Evolutionary conservation across 164 flowering plant species (phyloP).

Genomic region (Akebia trifoliata): DNA sequence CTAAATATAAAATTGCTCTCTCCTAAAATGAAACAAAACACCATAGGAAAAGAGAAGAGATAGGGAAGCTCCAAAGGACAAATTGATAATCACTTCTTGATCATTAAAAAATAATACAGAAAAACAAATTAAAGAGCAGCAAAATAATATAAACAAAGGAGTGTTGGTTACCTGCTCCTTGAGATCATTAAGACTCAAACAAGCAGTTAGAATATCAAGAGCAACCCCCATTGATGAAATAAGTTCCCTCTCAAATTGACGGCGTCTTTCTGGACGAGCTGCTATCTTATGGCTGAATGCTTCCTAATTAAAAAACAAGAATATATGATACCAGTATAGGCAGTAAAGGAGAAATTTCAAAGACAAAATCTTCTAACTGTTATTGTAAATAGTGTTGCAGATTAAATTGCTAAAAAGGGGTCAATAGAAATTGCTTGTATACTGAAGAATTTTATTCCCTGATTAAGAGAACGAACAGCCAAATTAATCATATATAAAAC

Average conservation of each 20-base stretch:
- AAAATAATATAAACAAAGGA: neutral
- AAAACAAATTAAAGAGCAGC: neutral
- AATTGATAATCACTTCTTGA: neutral
- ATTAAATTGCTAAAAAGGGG: neutral
- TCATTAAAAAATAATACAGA: neutral
- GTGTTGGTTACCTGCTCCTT: constrained; percentile 70
- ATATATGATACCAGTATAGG: neutral
- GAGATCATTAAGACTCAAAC: constrained; percentile 61
- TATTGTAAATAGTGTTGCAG: neutral
- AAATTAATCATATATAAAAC: no score
- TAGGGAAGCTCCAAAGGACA: no score
- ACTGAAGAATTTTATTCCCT: neutral
- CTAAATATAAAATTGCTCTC: no score
- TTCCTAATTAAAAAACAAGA: constrained; percentile 48
- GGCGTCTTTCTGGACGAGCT: constrained; percentile 93
- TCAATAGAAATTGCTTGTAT: neutral
- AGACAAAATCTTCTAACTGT: no score
- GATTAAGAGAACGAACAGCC: no score
- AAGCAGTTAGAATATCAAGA: constrained; percentile 69
- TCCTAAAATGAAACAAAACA: no score
- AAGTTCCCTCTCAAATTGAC: constrained; percentile 91
- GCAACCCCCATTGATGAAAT: constrained; percentile 69
- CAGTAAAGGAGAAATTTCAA: neutral
- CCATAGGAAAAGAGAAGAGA: no score
- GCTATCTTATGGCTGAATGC: constrained; percentile 83